These are phyloP conservation scores for Simplicillium sp. DNA, from an alignment of 2,329 filamentous ascomycete genomes.

Conservation along the genomic window DNA sequence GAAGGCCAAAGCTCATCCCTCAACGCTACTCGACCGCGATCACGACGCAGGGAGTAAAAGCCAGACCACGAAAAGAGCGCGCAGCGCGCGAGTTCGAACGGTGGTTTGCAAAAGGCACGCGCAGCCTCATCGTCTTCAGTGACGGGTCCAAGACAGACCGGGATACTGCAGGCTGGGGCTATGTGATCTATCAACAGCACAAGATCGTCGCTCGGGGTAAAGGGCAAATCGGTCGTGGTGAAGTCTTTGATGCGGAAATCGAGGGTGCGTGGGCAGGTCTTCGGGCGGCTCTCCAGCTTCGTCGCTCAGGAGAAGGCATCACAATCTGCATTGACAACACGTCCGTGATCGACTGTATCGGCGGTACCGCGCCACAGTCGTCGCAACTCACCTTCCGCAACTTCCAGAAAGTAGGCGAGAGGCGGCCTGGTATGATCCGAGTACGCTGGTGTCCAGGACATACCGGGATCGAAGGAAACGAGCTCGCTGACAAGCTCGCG, in stretches of 20 bases:
- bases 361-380: neutral
- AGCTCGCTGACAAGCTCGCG: conserved; percentile 4
- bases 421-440: neutral
- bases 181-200: neutral
- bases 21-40: neutral
- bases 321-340: conserved; percentile 5
- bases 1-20: neutral
- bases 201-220: neutral
- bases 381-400: conserved; percentile 1
- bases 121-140: neutral
- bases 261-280: conserved; percentile 1
- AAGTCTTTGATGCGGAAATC: conserved; percentile 4
- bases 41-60: neutral
- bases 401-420: conserved; percentile 1
- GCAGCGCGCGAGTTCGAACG: neutral
- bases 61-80: neutral
- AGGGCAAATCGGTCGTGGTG: conserved; percentile 1
- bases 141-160: neutral
- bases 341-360: conserved; percentile 3
- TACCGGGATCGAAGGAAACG: conserved; percentile 2
- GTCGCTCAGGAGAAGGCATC: neutral
- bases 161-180: neutral
- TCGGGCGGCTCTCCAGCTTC: neutral
- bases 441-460: conserved; percentile 2
- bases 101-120: neutral